A percentile compares a stretch with the other conserved stretches of the same genome.
phyloP scores from a whole-genome alignment of 805 yeast genomes.

The Ogataea pilisensis region DNA sequence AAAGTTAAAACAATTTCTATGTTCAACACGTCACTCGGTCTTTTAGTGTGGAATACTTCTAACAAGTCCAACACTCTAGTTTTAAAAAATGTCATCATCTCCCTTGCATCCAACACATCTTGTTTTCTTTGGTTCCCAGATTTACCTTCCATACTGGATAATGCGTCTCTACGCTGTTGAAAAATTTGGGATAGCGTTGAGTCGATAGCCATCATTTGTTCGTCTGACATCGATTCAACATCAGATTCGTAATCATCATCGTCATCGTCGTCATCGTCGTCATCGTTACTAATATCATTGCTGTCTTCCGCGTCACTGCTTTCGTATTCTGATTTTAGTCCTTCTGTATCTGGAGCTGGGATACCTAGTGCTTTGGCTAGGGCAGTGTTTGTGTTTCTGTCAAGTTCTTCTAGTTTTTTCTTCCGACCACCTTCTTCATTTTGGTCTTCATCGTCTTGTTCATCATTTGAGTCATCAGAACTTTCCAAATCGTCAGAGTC shows the following conservation, averaged over 20 bases:
- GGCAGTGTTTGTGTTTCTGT: slow-evolving; percentile 51
- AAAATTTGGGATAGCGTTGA: slow-evolving; percentile 78
- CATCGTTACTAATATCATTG: slow-evolving; percentile 27
- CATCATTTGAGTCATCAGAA: slow-evolving; percentile 8
- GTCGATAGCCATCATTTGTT: slow-evolving; percentile 93
- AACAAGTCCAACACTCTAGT: slow-evolving; percentile 73
- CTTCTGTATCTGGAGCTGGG: slow-evolving; percentile 43
- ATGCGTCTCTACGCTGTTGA: slow-evolving; percentile 71
- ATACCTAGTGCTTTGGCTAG: slow-evolving; percentile 70
- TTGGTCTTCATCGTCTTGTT: slow-evolving; percentile 31
- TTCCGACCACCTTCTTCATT: slow-evolving; percentile 40
- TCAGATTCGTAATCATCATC: slow-evolving; percentile 55
- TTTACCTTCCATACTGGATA: slow-evolving; percentile 42
- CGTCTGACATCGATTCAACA: slow-evolving; percentile 90
- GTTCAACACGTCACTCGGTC: slow-evolving; percentile 38
- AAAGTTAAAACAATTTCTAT: slow-evolving; percentile 51
- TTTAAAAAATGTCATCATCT: slow-evolving; percentile 75
- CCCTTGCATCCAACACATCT: slow-evolving; percentile 75
- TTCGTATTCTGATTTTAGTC: too few relatives aligned
- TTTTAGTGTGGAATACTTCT: slow-evolving; percentile 52
- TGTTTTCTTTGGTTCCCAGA: slow-evolving; percentile 63
- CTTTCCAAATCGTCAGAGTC: too few relatives aligned
- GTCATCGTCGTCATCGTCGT: slow-evolving; percentile 35
- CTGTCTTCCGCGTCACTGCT: not conserved
- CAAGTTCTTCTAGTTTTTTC: slow-evolving; percentile 32